Conservation (phyloP, 176 grass and related monocot species). For the Avena insularis region DNA sequence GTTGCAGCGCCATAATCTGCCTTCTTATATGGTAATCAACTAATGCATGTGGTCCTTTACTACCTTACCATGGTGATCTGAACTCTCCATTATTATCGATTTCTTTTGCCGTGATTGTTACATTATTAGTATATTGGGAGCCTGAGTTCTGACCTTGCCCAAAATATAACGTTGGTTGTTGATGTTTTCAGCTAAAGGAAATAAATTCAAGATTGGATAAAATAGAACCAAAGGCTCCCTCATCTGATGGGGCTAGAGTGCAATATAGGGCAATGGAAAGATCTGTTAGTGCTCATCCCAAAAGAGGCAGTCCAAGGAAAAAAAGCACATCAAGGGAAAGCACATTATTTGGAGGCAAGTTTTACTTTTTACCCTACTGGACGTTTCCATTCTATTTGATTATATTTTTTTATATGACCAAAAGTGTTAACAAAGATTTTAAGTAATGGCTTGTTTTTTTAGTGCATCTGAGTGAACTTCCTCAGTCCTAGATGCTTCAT, state of each 20-base stretch:
- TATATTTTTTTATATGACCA: background rate
- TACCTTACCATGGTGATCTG: background rate
- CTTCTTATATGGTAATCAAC: constrained; percentile 77
- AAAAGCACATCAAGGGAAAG: constrained; percentile 62
- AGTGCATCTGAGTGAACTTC: constrained; percentile 10
- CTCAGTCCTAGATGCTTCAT: background rate
- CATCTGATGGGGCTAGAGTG: constrained; percentile 51
- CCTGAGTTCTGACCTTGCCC: background rate
- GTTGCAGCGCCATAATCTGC: constrained; percentile 77
- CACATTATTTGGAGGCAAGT: constrained; percentile 70
- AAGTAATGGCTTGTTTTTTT: constrained; percentile 15
- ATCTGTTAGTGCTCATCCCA: constrained; percentile 67
- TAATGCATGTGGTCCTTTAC: constrained; percentile 41
- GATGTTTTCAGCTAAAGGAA: constrained; percentile 78
- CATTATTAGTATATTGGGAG: constrained; percentile 5
- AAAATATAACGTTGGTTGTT: constrained; percentile 13
- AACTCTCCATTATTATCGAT: background rate
- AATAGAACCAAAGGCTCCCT: constrained; percentile 72
- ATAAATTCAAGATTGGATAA: constrained; percentile 76
- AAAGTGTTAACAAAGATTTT: constrained; percentile 25
- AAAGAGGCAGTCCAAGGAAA: constrained; percentile 75
- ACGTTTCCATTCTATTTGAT: constrained; percentile 31
- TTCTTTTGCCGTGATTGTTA: constrained; percentile 10
- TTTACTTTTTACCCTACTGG: constrained; percentile 35
- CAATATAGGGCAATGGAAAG: constrained; percentile 55